phyloP scores from a whole-genome alignment of 2,329 filamentous ascomycete species.

The Lasiodiplodia hormozganensis region DNA sequence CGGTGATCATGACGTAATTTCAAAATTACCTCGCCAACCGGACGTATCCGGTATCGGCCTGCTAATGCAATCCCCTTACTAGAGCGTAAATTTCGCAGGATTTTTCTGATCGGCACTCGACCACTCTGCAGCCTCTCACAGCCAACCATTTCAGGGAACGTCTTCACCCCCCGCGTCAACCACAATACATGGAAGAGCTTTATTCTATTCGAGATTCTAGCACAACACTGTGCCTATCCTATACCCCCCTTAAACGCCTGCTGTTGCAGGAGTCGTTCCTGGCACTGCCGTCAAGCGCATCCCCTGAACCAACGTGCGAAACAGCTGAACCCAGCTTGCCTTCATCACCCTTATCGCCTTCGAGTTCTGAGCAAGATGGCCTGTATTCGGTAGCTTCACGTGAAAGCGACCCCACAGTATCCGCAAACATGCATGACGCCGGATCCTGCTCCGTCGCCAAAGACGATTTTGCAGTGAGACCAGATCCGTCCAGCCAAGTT shows the following conservation, averaged over 20 bases:
- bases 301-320: background rate
- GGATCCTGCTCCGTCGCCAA: conserved; percentile 65
- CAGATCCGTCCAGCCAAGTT: conserved; percentile 84
- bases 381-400: conserved; percentile 58
- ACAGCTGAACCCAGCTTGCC: background rate
- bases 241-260: too few species aligned
- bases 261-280: too few species aligned
- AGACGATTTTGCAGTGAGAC: conserved; percentile 79
- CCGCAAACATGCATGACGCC: conserved; percentile 56
- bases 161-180: too few species aligned
- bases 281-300: background rate
- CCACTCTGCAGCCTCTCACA: too few species aligned
- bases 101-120: too few species aligned
- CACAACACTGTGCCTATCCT: too few species aligned
- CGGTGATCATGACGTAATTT: background rate
- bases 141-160: too few species aligned
- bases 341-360: background rate
- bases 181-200: too few species aligned
- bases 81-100: too few species aligned
- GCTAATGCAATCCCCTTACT: too few species aligned
- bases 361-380: background rate
- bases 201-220: too few species aligned
- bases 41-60: background rate
- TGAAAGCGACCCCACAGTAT: conserved; percentile 56
- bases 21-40: too few species aligned